Base-by-base conservation (phyloP, 2,329 filamentous ascomycete species). In the Fusarium penzigii region DNA sequence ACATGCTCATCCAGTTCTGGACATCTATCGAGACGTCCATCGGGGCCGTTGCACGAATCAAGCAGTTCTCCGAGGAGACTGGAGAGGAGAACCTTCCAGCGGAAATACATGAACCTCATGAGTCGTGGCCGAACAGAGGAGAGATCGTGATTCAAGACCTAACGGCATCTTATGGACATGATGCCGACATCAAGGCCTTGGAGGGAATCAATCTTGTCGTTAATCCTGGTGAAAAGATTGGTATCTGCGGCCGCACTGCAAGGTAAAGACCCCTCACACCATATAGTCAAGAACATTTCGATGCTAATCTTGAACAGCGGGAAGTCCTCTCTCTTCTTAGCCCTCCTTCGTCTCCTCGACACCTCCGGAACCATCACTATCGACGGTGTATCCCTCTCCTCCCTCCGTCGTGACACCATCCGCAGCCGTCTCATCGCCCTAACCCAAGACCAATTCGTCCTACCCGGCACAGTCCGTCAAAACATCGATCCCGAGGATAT, bases 211-310 rank as follows among this genome's bases (percentile, higher is more conserved):
- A 38, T 16, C 42, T 70, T 5, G 44, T 55, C 1, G 61, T 69
- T 20, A 44, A 46, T 10, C 64, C 73, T 0, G 78, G 78, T 1
- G 70, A 79, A 56, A 80, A 79, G 52, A 64, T 82, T 11, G 79
- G 71, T 2, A 73, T 82, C n/a, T 78, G 77, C 44, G 79, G 80
- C 11, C 75, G 79, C 12, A 80, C 75, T 17, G 79, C 78, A 39
- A 65, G 64, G 56, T 63, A 13, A 53, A 55, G 45, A 39, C 17
- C 12, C 20, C 13, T 25, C 29, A 13, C 29, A 25, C 5, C 20
- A 25, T 25, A 7, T 25, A 25, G 20, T 25, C 20, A 7, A 25
- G 20, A 34, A 34, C n/a, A 17, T 72, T 0, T 14, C 13, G 32
- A 25, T 41, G 39, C 48, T 38, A 34, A 20, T 29, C 17, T 16